These are phyloP conservation scores for Annulohypoxylon maeteangense DNA, from an alignment of 495 filamentous ascomycete species.

Conservation along the genomic window DNA sequence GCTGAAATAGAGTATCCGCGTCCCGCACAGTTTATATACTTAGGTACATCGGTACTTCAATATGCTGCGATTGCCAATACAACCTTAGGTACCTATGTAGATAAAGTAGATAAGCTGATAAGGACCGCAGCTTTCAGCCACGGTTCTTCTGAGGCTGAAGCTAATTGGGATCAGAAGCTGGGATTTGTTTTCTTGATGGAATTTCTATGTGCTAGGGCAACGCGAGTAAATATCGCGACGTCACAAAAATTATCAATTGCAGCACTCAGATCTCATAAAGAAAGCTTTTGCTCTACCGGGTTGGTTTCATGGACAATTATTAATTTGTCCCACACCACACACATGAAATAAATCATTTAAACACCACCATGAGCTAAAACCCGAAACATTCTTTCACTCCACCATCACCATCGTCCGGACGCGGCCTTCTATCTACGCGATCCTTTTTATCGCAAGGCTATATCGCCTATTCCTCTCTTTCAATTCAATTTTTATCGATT, in stretches of 20 bases:
- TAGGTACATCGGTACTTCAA: background rate
- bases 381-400: slow-evolving; percentile 26
- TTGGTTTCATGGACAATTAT: background rate
- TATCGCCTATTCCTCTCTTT: background rate
- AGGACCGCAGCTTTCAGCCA: slow-evolving; percentile 29
- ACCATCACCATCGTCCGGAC: slow-evolving; percentile 9
- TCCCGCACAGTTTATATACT: background rate
- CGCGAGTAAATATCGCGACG: slow-evolving; percentile 18
- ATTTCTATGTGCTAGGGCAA: slow-evolving; percentile 22
- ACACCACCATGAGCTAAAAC: slow-evolving; percentile 30
- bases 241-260: background rate
- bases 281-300: background rate
- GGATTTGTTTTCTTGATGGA: slow-evolving; percentile 31
- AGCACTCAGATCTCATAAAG: background rate
- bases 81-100: background rate
- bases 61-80: background rate
- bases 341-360: background rate
- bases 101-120: background rate
- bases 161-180: slow-evolving; percentile 29
- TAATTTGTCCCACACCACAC: background rate
- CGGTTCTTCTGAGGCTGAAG: slow-evolving; percentile 19
- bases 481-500: background rate
- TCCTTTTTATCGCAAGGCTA: slow-evolving; percentile 10
- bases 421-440: slow-evolving; percentile 19
- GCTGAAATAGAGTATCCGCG: slow-evolving; percentile 6